Evolutionary conservation across 2,329 filamentous ascomycete species (phyloP), one percentile per base, ranked within the genome.

Genomic region (Juglanconis oblonga): DNA sequence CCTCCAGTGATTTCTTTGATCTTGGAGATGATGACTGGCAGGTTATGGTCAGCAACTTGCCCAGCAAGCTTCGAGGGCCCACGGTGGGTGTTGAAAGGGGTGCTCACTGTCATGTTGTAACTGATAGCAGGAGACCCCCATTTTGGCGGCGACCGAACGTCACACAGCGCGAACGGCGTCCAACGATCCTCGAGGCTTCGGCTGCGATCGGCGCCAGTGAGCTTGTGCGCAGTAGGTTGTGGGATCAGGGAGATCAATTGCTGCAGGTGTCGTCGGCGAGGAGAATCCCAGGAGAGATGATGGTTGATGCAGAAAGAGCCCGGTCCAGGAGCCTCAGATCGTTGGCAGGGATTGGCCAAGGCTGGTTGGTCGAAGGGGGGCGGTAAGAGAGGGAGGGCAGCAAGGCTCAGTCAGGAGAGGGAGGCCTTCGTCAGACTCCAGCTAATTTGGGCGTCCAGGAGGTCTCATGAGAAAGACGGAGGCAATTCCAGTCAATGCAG

Each of bases 111-210:
- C 87, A 69, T 88, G 88, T 81, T 96, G 92, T 70, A 92, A 87
- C 72, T 92, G 87, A 71, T 97, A 89, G 69, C 93, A 85, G 66
- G 92, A 96, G 75, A 89, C 81, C 69, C 86, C 89, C 92, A 97
- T 97, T 69, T 75, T 87, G 80, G 76, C 73, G 73, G 64, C 73
- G 73, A 64, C 63, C 64, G 61, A 65, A 64, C 53, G 56, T 62
- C 59, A 62, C 62, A 45, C 60, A 45, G 55, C 31, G 56, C 50
- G 47, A 55, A 31, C 52, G 35, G 53, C 55, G 45, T 44, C 58
- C 47, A 47, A 58, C 14, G 54, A 51, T 52, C 33, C 55, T 49
- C 47, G 38, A 24, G 54, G 38, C 47, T 3, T 36, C 14, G 14
- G 5, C 47, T 51, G 38, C 17, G 29, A 36, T 40, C 24, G n/a